phyloP scores from a whole-genome alignment of 1,139 yeast species.

The Protomyces arabidopsidicola region DNA sequence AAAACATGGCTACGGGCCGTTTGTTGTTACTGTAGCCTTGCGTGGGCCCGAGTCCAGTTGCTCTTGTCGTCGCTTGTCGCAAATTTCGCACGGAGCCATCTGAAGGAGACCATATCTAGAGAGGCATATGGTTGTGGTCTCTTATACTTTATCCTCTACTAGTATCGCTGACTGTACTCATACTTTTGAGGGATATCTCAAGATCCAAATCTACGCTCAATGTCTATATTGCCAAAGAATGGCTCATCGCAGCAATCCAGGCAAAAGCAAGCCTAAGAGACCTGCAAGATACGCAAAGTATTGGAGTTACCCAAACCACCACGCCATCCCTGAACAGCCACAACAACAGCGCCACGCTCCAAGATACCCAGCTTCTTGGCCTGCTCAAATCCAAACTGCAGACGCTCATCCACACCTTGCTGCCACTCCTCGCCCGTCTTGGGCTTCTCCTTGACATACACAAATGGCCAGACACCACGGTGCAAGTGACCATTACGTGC shows the following conservation, averaged over 20 bases:
- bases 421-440: slow-evolving; percentile 70
- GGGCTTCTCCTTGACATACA: slow-evolving; percentile 59
- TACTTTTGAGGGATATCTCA: too few species aligned
- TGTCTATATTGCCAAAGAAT: too few species aligned
- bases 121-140: too few species aligned
- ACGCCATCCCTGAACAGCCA: slow-evolving; percentile 98
- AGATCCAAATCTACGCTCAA: too few species aligned
- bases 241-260: too few species aligned
- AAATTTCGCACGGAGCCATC: too few species aligned
- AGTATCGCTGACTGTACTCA: too few species aligned
- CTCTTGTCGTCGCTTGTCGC: too few species aligned
- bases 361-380: slow-evolving; percentile 84
- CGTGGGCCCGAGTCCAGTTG: too few species aligned
- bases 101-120: too few species aligned
- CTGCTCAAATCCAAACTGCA: slow-evolving; percentile 88
- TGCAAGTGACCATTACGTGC: slow-evolving; percentile 94
- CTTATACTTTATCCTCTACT: too few species aligned
- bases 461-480: slow-evolving; percentile 98
- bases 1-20: neutral
- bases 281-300: slow-evolving; percentile 65
- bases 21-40: too few species aligned
- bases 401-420: slow-evolving; percentile 91
- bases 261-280: neutral
- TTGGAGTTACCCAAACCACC: slow-evolving; percentile 98
- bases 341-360: slow-evolving; percentile 80